phyloP scores from a whole-genome alignment of 345 rosid species.

The Citrus cavaleriei region DNA sequence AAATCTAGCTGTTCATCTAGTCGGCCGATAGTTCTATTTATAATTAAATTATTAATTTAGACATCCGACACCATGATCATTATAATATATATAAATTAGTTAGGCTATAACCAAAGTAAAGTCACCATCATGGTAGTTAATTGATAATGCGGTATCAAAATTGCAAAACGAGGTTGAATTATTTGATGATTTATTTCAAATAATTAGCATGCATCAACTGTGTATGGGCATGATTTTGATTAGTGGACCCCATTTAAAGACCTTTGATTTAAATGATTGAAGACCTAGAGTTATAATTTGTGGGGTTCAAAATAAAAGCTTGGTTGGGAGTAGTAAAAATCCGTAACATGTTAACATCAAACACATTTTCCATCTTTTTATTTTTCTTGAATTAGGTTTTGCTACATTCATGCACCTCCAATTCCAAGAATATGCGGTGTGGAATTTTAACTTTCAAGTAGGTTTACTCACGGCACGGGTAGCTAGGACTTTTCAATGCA shows the following conservation, averaged over 20 bases:
- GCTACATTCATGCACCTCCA: conserved; percentile 19
- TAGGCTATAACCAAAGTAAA: conserved; percentile 9
- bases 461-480: neutral
- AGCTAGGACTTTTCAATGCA: no score
- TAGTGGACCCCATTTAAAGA: conserved; percentile 10
- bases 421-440: neutral
- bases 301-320: conserved; percentile 22
- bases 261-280: neutral
- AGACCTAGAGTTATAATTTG: conserved; percentile 2
- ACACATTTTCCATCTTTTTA: neutral
- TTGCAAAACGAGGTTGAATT: neutral
- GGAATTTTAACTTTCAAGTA: neutral
- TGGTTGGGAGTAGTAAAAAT: neutral
- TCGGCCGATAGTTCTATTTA: conserved; percentile 5
- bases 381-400: conserved; percentile 9
- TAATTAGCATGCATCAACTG: neutral
- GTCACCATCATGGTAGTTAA: conserved; percentile 22
- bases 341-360: conserved; percentile 8
- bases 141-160: conserved; percentile 7
- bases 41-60: neutral
- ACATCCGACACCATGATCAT: neutral
- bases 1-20: neutral
- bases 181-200: neutral
- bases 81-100: neutral
- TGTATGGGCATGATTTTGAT: neutral